Conservation (phyloP, 441 rosid genomes). For the Gossypium gossypioides region DNA sequence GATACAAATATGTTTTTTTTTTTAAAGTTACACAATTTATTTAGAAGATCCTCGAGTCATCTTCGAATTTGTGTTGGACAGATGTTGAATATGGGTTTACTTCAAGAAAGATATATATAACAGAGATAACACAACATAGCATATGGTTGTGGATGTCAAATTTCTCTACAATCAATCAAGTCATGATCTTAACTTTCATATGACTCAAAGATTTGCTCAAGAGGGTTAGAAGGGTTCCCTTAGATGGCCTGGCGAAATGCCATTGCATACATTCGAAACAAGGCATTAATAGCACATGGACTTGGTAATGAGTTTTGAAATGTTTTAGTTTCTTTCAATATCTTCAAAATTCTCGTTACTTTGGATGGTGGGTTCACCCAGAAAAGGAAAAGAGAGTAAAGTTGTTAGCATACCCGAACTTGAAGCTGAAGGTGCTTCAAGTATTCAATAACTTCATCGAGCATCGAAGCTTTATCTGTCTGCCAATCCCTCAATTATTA, state of each 20-base stretch:
- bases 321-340: not conserved
- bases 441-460: constrained; percentile 68
- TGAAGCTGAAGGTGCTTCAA: constrained; percentile 68
- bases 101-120: too few relatives aligned
- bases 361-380: not conserved
- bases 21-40: too few relatives aligned
- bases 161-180: too few relatives aligned
- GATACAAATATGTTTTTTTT: too few relatives aligned
- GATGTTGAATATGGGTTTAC: too few relatives aligned
- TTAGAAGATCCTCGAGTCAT: too few relatives aligned
- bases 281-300: not conserved
- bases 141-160: too few relatives aligned
- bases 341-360: not conserved
- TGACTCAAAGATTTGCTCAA: not conserved
- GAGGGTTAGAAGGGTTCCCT: not conserved
- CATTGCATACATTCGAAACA: not conserved
- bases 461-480: constrained; percentile 76
- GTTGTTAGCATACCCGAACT: constrained; percentile 43
- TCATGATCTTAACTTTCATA: too few relatives aligned
- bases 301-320: not conserved
- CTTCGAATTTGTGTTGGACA: too few relatives aligned
- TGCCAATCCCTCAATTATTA: constrained; percentile 11
- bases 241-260: not conserved
- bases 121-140: too few relatives aligned
- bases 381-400: not conserved